These are phyloP conservation scores for Gossypium davidsonii DNA, from an alignment of 441 rosid species.

Conservation along the genomic window DNA sequence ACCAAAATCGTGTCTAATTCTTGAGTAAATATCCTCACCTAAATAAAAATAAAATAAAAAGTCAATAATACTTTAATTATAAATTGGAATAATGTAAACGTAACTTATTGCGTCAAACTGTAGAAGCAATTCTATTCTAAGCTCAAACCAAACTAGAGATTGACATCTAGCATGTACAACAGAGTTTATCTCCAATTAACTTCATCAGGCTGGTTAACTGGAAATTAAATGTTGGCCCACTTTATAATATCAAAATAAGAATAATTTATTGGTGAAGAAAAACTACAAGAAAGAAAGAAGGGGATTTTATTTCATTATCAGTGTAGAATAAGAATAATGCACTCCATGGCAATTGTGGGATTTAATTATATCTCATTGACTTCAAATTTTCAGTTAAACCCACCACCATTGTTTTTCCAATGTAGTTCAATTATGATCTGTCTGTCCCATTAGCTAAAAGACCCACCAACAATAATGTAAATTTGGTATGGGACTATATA, in stretches of 20 bases:
- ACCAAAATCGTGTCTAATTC: neutral
- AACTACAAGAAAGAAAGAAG: neutral
- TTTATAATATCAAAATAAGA: neutral
- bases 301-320: neutral
- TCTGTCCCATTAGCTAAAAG: neutral
- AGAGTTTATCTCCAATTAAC: neutral
- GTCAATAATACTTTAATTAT: too few species aligned
- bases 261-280: neutral
- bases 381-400: neutral
- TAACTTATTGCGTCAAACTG: neutral
- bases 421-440: neutral
- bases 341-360: neutral
- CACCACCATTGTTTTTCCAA: neutral
- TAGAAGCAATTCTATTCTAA: neutral
- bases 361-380: neutral
- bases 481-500: too few species aligned
- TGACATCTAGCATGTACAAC: neutral
- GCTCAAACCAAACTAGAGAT: neutral
- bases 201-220: neutral
- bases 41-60: neutral
- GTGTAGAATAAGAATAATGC: neutral
- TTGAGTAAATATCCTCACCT: neutral
- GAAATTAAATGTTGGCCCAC: neutral
- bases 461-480: neutral
- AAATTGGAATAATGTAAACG: neutral